phyloP scores from a whole-genome alignment of 2,329 filamentous ascomycete species.

The Sporothrix phasma region DNA sequence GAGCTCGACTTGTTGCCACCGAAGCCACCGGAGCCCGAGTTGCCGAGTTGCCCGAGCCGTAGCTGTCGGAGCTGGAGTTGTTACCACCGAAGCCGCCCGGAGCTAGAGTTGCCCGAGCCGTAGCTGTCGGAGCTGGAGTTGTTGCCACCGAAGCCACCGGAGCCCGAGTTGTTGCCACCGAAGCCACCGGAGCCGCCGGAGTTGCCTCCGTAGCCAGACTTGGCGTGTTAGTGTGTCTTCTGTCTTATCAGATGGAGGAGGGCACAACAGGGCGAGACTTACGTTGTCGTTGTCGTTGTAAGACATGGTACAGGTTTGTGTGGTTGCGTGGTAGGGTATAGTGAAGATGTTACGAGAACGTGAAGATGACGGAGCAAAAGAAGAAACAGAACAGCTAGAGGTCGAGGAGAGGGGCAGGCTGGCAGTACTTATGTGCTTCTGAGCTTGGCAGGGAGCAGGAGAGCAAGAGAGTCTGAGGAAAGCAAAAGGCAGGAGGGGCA shows the following conservation, averaged over 20 bases:
- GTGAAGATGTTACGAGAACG: background rate
- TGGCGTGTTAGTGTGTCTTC: background rate
- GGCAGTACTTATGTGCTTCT: constrained; percentile 11
- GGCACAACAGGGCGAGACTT: background rate
- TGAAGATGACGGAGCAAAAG: background rate
- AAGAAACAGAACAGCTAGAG: background rate
- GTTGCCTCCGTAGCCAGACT: constrained; percentile 17
- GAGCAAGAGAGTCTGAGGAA: too few relatives aligned
- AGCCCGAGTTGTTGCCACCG: constrained; percentile 21
- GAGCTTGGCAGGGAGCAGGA: constrained; percentile 5
- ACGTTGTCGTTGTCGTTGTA: constrained; percentile 32
- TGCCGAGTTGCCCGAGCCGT: constrained; percentile 19
- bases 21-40: constrained; percentile 20
- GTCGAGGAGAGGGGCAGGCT: background rate
- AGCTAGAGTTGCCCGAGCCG: too few relatives aligned
- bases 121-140: constrained; percentile 18
- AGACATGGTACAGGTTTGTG: constrained; percentile 32
- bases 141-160: constrained; percentile 18
- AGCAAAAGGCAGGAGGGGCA: background rate
- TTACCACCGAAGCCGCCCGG: constrained; percentile 19
- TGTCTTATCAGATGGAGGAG: background rate
- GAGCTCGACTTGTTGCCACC: constrained; percentile 18
- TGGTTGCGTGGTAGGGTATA: background rate
- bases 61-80: constrained; percentile 13
- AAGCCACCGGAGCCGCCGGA: constrained; percentile 15